Conservation (phyloP, 2,329 filamentous ascomycete species). For the Trichoderma arundinaceum region DNA sequence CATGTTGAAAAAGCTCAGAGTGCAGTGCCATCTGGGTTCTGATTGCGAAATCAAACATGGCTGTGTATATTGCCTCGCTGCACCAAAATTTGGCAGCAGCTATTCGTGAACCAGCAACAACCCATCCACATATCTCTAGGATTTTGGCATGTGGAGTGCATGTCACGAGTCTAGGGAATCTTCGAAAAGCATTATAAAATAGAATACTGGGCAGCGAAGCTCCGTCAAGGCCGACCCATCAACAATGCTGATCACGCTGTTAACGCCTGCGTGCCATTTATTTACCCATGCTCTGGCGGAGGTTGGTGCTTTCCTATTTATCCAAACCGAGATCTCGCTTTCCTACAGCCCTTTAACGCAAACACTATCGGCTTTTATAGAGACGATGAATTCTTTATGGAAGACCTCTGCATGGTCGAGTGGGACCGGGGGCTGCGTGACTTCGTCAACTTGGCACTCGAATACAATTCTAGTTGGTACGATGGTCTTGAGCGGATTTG, state of each 20-base stretch:
- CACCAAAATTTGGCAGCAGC: slow-evolving; percentile 7
- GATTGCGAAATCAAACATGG: not conserved
- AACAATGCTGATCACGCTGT: not conserved
- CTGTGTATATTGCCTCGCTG: not conserved
- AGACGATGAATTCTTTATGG: not conserved
- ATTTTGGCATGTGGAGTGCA: slow-evolving; percentile 21
- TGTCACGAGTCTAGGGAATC: slow-evolving; percentile 5
- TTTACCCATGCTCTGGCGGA: not conserved
- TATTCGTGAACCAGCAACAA: slow-evolving; percentile 20
- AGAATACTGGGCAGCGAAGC: not conserved
- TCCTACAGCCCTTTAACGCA: slow-evolving; percentile 3
- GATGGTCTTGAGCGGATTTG: not conserved
- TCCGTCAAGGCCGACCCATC: not conserved
- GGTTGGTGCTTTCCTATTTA: slow-evolving; percentile 16
- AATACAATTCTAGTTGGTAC: slow-evolving; percentile 5
- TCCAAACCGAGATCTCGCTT: slow-evolving; percentile 2
- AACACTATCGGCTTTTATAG: not conserved
- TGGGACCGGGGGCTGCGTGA: not conserved
- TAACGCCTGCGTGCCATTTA: not conserved
- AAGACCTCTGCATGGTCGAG: not conserved
- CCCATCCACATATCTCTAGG: slow-evolving; percentile 25
- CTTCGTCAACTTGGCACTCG: slow-evolving; percentile 10
- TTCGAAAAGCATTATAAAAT: slow-evolving; percentile 5
- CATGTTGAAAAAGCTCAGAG: not conserved
- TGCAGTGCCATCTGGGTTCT: slow-evolving; percentile 15